Evolutionary conservation across 2,329 filamentous ascomycete species (phyloP).

Genomic region (Xylariaceae sp.): DNA sequence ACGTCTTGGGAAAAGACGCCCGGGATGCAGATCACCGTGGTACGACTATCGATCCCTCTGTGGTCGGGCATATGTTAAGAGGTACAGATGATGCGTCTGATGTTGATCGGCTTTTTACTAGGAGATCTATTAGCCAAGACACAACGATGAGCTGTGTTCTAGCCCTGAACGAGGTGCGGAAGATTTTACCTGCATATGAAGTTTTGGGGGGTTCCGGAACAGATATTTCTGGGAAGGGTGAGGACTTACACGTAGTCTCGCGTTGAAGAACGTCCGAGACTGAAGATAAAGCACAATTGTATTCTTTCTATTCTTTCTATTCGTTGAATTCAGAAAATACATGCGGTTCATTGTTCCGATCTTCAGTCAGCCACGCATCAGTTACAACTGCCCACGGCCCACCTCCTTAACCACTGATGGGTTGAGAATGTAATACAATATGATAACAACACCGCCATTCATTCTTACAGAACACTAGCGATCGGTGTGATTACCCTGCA

Average conservation of each 20-base stretch:
- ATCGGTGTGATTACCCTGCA: too few species aligned
- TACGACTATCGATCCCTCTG: background rate
- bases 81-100: background rate
- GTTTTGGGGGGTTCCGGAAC: too few species aligned
- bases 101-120: background rate
- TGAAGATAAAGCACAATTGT: too few species aligned
- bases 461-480: background rate
- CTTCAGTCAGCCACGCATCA: background rate
- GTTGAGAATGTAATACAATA: background rate
- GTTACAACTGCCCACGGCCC: background rate
- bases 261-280: too few species aligned
- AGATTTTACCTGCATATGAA: too few species aligned
- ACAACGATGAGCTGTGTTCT: background rate
- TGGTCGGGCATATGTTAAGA: background rate
- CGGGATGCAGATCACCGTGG: background rate
- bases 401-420: background rate
- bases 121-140: background rate
- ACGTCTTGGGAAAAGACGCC: background rate
- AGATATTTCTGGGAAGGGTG: too few species aligned
- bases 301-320: background rate
- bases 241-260: too few species aligned
- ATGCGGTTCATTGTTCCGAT: background rate
- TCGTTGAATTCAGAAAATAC: background rate
- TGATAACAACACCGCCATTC: background rate
- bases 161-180: too few species aligned